Conservation (phyloP, 1,139 yeast species). For the Yarrowia galli region DNA sequence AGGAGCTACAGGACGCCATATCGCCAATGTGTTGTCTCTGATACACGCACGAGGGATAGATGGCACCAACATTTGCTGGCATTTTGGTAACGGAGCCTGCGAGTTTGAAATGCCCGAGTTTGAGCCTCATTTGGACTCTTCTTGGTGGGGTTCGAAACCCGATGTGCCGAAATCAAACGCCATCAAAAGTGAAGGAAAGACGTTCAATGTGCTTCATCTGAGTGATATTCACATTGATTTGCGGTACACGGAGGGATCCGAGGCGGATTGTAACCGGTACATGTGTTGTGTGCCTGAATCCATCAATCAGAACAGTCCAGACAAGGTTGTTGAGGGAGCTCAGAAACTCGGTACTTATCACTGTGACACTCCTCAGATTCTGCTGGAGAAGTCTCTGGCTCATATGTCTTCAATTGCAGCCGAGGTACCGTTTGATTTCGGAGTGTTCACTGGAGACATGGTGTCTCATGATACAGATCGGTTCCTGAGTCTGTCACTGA, state of each 20-base stretch:
- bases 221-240: constrained; percentile 67
- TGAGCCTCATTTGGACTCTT: constrained; percentile 50
- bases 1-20: constrained; percentile 19
- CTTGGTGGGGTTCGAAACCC: constrained; percentile 55
- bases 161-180: constrained; percentile 50
- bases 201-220: constrained; percentile 65
- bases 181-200: constrained; percentile 48
- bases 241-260: constrained; percentile 64
- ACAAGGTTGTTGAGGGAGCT: constrained; percentile 58
- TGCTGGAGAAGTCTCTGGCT: constrained; percentile 63
- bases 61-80: constrained; percentile 60
- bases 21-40: constrained; percentile 52
- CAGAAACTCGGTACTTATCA: constrained; percentile 63
- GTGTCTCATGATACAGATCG: constrained; percentile 63
- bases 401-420: constrained; percentile 52
- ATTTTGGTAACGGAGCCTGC: constrained; percentile 52
- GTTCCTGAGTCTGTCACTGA: constrained; percentile 57
- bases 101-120: constrained; percentile 54
- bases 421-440: constrained; percentile 59
- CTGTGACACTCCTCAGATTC: constrained; percentile 68
- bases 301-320: constrained; percentile 49
- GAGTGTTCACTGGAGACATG: constrained; percentile 70
- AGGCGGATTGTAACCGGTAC: constrained; percentile 60
- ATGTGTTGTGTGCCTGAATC: constrained; percentile 59
- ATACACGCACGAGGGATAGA: constrained; percentile 55